Evolutionary conservation across 352 stramenopile genomes (phyloP).

Genomic region (Aphanomyces cochlioides): DNA sequence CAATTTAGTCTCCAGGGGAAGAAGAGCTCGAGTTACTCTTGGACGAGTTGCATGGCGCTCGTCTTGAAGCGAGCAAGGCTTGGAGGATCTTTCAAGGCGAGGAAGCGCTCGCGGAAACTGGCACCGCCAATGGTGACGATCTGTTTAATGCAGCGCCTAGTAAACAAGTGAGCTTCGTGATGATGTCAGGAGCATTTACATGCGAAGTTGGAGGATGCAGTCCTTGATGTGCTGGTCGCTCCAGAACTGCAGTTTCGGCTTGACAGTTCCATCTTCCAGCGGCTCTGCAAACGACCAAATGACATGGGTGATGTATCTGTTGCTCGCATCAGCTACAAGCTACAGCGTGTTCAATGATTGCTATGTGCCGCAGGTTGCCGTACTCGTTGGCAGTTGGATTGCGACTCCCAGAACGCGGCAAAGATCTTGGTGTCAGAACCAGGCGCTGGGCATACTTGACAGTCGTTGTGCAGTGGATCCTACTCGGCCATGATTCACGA

Average conservation of each 20-base stretch:
- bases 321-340: conserved; percentile 16
- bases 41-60: conserved; percentile 6
- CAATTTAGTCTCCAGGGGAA: background rate
- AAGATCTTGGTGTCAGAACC: conserved; percentile 10
- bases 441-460: conserved; percentile 3
- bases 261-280: background rate
- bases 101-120: conserved; percentile 5
- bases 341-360: background rate
- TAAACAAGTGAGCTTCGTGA: background rate
- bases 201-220: conserved; percentile 24
- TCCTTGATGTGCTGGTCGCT: conserved; percentile 2
- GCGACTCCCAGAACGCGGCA: conserved; percentile 24
- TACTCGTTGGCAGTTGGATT: conserved; percentile 18
- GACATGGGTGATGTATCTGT: conserved; percentile 22
- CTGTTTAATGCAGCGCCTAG: conserved; percentile 26
- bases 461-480: conserved; percentile 22
- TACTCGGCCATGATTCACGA: background rate
- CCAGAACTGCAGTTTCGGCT: conserved; percentile 22
- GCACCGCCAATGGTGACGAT: conserved; percentile 16
- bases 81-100: background rate
- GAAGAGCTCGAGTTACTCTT: conserved; percentile 6
- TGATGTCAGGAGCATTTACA: conserved; percentile 9
- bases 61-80: conserved; percentile 1
- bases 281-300: conserved; percentile 17
- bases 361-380: background rate